Percentiles rank a stretch among this genome's conserved stretches.
Conservation (phyloP, 306 rosid species). For the Calophaca sinica region DNA sequence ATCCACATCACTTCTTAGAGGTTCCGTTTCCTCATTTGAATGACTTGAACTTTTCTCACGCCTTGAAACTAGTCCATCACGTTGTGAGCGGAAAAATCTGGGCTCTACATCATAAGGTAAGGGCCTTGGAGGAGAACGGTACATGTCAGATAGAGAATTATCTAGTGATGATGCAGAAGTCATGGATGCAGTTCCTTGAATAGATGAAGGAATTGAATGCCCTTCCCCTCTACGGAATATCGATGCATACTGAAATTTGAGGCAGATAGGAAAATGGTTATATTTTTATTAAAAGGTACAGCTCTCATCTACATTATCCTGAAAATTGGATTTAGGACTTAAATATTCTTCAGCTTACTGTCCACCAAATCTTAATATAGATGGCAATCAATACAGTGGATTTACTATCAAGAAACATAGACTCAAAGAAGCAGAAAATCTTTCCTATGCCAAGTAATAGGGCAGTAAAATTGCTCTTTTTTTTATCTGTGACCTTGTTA, state of each 20-base stretch:
- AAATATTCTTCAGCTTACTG: constrained; percentile 26
- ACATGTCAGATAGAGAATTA: constrained; percentile 81
- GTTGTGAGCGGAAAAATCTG: constrained; percentile 72
- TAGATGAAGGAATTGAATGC: constrained; percentile 80
- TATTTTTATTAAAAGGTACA: constrained; percentile 20
- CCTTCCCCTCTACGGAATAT: constrained; percentile 82
- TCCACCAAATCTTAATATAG: not conserved
- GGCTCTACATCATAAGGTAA: constrained; percentile 93
- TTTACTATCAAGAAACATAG: constrained; percentile 22
- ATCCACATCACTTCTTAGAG: constrained; percentile 77
- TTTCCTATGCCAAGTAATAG: constrained; percentile 21
- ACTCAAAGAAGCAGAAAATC: constrained; percentile 31
- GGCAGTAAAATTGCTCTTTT: constrained; percentile 22
- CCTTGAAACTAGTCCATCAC: constrained; percentile 84
- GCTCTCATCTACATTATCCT: constrained; percentile 21
- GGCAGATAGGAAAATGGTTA: constrained; percentile 36
- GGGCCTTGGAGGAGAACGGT: constrained; percentile 97
- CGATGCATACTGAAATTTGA: constrained; percentile 71
- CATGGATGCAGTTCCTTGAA: constrained; percentile 84
- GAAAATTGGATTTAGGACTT: constrained; percentile 5
- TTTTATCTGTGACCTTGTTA: not conserved
- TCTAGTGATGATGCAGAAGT: constrained; percentile 76
- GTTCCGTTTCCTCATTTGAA: constrained; percentile 87
- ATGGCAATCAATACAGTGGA: constrained; percentile 28
- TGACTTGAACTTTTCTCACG: constrained; percentile 94